These are phyloP conservation scores for Kluyveromyces sp. DNA, from an alignment of 1,139 yeast genomes.

Conservation along the genomic window DNA sequence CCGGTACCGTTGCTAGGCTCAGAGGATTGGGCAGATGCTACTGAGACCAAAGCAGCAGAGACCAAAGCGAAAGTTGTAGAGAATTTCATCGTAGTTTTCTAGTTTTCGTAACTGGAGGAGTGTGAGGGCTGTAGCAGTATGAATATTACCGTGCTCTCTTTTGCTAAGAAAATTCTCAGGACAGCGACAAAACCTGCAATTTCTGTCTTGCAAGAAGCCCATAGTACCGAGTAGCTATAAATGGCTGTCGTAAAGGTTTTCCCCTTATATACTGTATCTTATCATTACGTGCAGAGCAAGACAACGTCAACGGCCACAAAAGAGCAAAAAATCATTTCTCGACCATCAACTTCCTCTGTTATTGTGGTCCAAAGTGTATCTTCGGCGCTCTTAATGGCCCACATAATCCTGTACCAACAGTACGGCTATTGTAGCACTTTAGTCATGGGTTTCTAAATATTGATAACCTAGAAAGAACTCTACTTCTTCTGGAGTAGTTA, in stretches of 20 bases:
- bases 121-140: not conserved
- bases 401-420: too few species aligned
- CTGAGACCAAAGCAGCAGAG: slow-evolving; percentile 18
- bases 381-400: too few species aligned
- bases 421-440: too few species aligned
- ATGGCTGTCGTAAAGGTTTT: not conserved
- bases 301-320: slow-evolving; percentile 1
- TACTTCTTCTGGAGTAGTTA: too few species aligned
- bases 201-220: not conserved
- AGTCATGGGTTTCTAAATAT: not conserved
- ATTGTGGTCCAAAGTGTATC: too few species aligned
- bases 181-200: not conserved
- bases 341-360: too few species aligned
- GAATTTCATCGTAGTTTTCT: slow-evolving; percentile 18
- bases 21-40: slow-evolving; percentile 13
- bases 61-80: slow-evolving; percentile 18
- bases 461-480: too few species aligned
- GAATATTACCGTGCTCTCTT: slow-evolving; percentile 1
- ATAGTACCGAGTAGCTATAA: not conserved
- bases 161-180: not conserved
- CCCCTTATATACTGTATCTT: not conserved
- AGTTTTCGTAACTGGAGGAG: slow-evolving; percentile 1
- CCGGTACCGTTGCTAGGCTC: slow-evolving; percentile 6
- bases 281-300: not conserved
- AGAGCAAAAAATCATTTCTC: slow-evolving; percentile 3